A percentile compares a stretch with the other conserved stretches of the same genome.
Evolutionary conservation across 768 basidiomycete genomes (phyloP).

Genomic region (Termitomyces sp.): DNA sequence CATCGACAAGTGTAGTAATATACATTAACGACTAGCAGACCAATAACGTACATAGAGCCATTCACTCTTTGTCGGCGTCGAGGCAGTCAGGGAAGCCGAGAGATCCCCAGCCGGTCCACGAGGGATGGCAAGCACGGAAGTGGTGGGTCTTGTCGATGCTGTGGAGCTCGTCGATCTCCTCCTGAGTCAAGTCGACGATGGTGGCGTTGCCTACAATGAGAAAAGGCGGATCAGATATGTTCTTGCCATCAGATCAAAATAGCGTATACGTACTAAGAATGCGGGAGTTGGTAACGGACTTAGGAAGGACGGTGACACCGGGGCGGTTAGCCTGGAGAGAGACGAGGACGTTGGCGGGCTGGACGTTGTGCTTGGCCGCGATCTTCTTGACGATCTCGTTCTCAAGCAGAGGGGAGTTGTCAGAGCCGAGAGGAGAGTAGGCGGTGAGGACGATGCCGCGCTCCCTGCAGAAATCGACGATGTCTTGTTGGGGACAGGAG

Average conservation of each 20-base stretch:
- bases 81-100: conserved; percentile 17
- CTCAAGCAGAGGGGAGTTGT: conserved; percentile 60
- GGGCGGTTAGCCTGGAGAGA: conserved; percentile 71
- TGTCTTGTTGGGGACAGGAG: conserved; percentile 63
- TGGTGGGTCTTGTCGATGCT: conserved; percentile 57
- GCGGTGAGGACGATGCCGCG: conserved; percentile 73
- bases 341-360: conserved; percentile 64
- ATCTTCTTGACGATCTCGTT: conserved; percentile 60
- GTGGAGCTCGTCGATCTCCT: conserved; percentile 57
- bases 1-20: background rate
- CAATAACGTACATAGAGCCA: background rate
- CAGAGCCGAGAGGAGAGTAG: conserved; percentile 78
- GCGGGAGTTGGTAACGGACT: conserved; percentile 70
- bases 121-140: conserved; percentile 64
- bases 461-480: conserved; percentile 54
- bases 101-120: conserved; percentile 25
- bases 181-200: conserved; percentile 57
- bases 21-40: background rate
- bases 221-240: background rate
- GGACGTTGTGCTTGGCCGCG: conserved; percentile 56
- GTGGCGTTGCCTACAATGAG: conserved; percentile 46
- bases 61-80: conserved; percentile 10
- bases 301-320: conserved; percentile 63
- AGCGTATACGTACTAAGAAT: conserved; percentile 42
- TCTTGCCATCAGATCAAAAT: background rate